Percentiles rank a stretch among this genome's conserved stretches.
Conservation (phyloP, 1,284 basidiomycete species). For the Trametes polyzona region DNA sequence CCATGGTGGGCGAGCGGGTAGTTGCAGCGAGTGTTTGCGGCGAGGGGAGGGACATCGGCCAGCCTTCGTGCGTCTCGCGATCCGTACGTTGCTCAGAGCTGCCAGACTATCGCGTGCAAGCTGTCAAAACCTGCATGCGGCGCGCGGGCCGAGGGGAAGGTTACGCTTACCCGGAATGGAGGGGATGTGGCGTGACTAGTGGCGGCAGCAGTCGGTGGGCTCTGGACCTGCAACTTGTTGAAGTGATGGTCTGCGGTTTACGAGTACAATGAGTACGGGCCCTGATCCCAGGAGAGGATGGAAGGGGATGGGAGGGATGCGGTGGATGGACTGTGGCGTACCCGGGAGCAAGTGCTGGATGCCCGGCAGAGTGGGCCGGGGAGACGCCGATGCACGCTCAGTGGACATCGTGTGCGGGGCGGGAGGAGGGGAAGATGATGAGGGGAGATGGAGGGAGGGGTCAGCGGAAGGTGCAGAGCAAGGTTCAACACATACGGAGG, state of each 20-base stretch:
- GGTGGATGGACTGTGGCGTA: neutral
- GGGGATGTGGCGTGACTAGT: neutral
- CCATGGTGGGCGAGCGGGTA: neutral
- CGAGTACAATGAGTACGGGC: neutral
- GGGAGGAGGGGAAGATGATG: neutral
- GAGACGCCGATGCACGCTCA: neutral
- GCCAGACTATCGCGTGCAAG: neutral
- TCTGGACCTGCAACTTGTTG: neutral
- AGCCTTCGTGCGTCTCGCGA: neutral
- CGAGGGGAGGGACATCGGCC: neutral
- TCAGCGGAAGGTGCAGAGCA: slow-evolving; percentile 3
- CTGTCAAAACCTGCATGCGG: neutral
- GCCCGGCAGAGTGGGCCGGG: slow-evolving; percentile 15
- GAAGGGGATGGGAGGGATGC: neutral
- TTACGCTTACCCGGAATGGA: neutral
- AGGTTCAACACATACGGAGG: slow-evolving; percentile 5
- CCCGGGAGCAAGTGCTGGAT: slow-evolving; percentile 19
- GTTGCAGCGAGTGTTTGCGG: neutral
- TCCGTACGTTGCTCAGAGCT: neutral
- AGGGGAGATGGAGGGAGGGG: neutral
- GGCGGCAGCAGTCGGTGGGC: neutral
- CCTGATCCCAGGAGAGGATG: too few species aligned
- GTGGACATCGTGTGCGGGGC: neutral
- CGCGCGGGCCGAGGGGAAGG: neutral
- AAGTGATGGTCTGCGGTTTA: slow-evolving; percentile 8